These are phyloP conservation scores for Coprinopsis cinerea DNA, from an alignment of 768 basidiomycete genomes.

Conservation along the genomic window DNA sequence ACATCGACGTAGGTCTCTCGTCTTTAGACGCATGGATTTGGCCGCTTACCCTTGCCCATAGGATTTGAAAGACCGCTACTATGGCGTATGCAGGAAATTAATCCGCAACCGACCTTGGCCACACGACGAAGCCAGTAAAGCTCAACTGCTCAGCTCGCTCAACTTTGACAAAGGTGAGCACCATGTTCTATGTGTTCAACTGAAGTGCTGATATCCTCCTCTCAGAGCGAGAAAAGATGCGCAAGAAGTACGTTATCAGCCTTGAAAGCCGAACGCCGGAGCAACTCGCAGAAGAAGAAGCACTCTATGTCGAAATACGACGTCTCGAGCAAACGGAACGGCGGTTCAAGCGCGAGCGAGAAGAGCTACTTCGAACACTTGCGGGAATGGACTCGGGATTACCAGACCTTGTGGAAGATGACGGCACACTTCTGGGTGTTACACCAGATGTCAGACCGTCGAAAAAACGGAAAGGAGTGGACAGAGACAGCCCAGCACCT, in stretches of 20 bases:
- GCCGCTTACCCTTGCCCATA: slow-evolving; percentile 25
- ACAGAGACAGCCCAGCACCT: slow-evolving; percentile 43
- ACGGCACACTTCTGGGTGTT: slow-evolving; percentile 43
- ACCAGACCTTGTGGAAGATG: slow-evolving; percentile 67
- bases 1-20: slow-evolving; percentile 56
- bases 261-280: slow-evolving; percentile 86
- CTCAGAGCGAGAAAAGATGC: slow-evolving; percentile 77
- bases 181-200: not conserved
- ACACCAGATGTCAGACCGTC: slow-evolving; percentile 40
- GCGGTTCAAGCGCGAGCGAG: slow-evolving; percentile 81
- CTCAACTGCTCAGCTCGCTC: slow-evolving; percentile 61
- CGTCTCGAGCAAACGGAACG: slow-evolving; percentile 92
- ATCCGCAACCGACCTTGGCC: slow-evolving; percentile 79
- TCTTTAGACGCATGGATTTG: too few species aligned
- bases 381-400: slow-evolving; percentile 86
- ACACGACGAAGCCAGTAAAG: slow-evolving; percentile 73
- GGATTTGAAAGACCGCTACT: slow-evolving; percentile 95
- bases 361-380: slow-evolving; percentile 78
- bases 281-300: slow-evolving; percentile 93
- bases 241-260: slow-evolving; percentile 81
- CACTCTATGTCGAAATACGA: slow-evolving; percentile 88
- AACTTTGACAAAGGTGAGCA: slow-evolving; percentile 81
- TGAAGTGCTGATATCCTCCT: slow-evolving; percentile 3
- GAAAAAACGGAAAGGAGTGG: slow-evolving; percentile 54
- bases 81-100: slow-evolving; percentile 83